Conservation (phyloP, 495 filamentous ascomycete species). For the Cercophora sp. region DNA sequence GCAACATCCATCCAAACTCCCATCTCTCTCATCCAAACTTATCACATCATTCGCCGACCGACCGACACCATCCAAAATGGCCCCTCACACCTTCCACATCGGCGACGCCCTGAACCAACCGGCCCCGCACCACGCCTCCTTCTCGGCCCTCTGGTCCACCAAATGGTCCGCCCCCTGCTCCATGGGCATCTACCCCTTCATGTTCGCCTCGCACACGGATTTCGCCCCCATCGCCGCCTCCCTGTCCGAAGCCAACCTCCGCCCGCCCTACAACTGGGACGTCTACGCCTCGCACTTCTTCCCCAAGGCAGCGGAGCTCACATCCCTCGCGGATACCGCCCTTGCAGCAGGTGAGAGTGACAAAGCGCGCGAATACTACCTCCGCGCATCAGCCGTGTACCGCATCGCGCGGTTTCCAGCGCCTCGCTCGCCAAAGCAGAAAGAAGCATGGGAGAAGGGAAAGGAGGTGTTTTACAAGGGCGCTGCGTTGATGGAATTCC, state of each 20-base stretch:
- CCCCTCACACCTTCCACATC: conserved; percentile 11
- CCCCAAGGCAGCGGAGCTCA: conserved; percentile 52
- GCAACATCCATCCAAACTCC: no score
- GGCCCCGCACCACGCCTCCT: conserved; percentile 57
- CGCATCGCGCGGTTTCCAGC: conserved; percentile 62
- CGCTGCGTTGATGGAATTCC: conserved; percentile 40
- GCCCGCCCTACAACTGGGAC: conserved; percentile 30
- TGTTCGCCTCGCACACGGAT: conserved; percentile 59
- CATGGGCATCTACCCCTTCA: conserved; percentile 71
- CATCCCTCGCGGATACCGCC: conserved; percentile 44
- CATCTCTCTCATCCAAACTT: not conserved
- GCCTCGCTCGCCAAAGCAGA: conserved; percentile 44
- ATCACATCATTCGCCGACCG: not conserved
- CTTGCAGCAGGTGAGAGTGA: conserved; percentile 35
- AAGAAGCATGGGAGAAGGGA: conserved; percentile 54
- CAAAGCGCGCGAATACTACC: conserved; percentile 58
- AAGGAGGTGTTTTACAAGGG: conserved; percentile 44
- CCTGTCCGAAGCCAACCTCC: conserved; percentile 45
- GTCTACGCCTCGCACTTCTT: conserved; percentile 62
- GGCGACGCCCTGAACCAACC: conserved; percentile 15
- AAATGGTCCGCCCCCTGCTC: conserved; percentile 52
- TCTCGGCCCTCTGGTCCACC: conserved; percentile 66
- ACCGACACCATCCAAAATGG: not conserved
- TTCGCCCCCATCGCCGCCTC: conserved; percentile 61
- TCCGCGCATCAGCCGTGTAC: conserved; percentile 62